These are phyloP conservation scores for Ophiosphaerella herpotricha DNA, from an alignment of 2,329 filamentous ascomycete genomes.

Conservation along the genomic window DNA sequence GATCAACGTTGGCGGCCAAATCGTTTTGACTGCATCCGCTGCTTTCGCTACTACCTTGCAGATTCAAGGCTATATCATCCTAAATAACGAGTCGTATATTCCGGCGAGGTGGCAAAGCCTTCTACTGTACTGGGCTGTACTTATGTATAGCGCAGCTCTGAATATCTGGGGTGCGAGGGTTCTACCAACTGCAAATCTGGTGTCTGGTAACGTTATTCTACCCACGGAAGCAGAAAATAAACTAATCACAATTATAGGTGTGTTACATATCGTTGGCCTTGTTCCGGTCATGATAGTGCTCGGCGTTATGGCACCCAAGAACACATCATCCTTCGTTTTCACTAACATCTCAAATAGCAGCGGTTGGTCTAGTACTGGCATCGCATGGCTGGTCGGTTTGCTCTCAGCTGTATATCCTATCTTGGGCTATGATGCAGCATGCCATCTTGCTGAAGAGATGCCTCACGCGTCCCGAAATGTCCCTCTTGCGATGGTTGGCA, in stretches of 20 bases:
- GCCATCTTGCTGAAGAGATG: conserved; percentile 48
- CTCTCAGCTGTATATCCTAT: conserved; percentile 34
- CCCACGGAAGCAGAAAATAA: conserved; percentile 18
- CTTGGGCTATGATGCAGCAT: conserved; percentile 26
- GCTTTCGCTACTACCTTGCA: conserved; percentile 49
- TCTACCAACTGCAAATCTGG: conserved; percentile 32
- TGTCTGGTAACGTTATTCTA: conserved; percentile 19
- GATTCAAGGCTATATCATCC: conserved; percentile 42
- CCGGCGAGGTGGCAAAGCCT: conserved; percentile 54
- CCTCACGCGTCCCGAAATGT: conserved; percentile 31
- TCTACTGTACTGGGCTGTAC: conserved; percentile 41
- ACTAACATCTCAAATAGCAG: conserved; percentile 37
- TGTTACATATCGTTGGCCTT: conserved; percentile 47
- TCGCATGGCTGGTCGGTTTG: conserved; percentile 40
- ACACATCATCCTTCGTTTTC: conserved; percentile 22
- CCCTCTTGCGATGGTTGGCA: conserved; percentile 43
- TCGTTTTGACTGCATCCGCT: conserved; percentile 54
- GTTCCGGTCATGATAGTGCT: conserved; percentile 45
- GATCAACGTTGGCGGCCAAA: conserved; percentile 55
- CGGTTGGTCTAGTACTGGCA: conserved; percentile 39
- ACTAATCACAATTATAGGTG: conserved; percentile 7
- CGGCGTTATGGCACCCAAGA: conserved; percentile 27
- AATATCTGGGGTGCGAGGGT: conserved; percentile 34
- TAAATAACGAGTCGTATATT: conserved; percentile 49
- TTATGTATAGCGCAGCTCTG: conserved; percentile 44